These are phyloP conservation scores for Microdochium paspali DNA, from an alignment of 2,329 filamentous ascomycete species.

Conservation along the genomic window DNA sequence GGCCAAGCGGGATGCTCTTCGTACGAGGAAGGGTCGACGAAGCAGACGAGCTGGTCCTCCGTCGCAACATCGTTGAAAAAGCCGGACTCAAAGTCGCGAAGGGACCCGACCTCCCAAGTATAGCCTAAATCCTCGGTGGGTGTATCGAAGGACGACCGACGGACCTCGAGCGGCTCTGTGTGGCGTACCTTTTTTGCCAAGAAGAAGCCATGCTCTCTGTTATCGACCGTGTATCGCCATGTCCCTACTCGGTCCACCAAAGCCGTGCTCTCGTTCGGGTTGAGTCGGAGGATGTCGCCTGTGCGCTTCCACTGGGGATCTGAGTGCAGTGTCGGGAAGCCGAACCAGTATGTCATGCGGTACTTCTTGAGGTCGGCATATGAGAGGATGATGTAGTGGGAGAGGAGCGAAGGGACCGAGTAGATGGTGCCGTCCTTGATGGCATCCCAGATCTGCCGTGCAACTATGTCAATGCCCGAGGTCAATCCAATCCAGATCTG, in stretches of 20 bases:
- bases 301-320: conserved; percentile 70
- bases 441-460: conserved; percentile 82
- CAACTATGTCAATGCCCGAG: conserved; percentile 13
- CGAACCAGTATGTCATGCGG: conserved; percentile 97
- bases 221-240: conserved; percentile 76
- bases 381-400: conserved; percentile 81
- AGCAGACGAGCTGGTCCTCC: conserved; percentile 75
- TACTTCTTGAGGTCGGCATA: conserved; percentile 97
- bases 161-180: conserved; percentile 21
- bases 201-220: conserved; percentile 88
- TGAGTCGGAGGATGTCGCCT: conserved; percentile 45
- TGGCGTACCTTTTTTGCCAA: conserved; percentile 67
- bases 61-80: conserved; percentile 70
- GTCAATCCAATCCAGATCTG: neutral
- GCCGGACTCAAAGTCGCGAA: conserved; percentile 72
- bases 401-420: conserved; percentile 82
- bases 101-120: conserved; percentile 66
- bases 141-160: neutral
- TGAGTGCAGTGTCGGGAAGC: conserved; percentile 86
- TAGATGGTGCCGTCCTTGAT: conserved; percentile 96
- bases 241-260: conserved; percentile 79
- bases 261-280: conserved; percentile 60
- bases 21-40: conserved; percentile 90
- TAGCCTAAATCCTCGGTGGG: conserved; percentile 49
- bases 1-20: conserved; percentile 84